phyloP scores from a whole-genome alignment of 2,329 filamentous ascomycete genomes.

The Cytospora chrysosperma region DNA sequence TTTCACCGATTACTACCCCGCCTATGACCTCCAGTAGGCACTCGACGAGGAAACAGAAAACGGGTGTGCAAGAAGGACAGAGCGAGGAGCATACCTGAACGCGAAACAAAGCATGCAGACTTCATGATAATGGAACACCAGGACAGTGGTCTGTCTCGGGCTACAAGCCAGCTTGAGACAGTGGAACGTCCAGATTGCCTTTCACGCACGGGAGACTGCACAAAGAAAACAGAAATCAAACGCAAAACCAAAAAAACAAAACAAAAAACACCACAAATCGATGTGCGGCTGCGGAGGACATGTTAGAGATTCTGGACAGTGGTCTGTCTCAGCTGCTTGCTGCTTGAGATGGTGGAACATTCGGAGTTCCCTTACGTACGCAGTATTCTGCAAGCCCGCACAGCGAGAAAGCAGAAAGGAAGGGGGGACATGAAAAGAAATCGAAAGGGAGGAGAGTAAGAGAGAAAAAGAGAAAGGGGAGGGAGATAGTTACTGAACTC shows the following conservation, averaged over 20 bases:
- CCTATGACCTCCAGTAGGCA: neutral
- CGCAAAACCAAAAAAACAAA: too few species aligned
- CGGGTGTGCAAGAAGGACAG: neutral
- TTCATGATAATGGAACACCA: neutral
- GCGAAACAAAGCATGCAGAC: neutral
- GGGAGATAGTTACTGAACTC: neutral
- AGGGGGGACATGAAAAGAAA: too few species aligned
- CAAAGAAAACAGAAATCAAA: too few species aligned
- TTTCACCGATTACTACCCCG: neutral
- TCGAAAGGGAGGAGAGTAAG: too few species aligned
- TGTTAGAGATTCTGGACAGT: constrained; percentile 3
- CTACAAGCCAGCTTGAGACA: neutral
- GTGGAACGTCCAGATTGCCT: neutral
- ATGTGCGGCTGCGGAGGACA: neutral
- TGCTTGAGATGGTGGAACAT: neutral
- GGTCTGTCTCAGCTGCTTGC: neutral
- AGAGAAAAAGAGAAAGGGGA: neutral
- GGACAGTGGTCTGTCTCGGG: neutral
- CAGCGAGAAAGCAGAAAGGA: neutral
- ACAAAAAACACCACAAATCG: neutral
- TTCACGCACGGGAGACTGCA: too few species aligned
- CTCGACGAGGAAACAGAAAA: neutral
- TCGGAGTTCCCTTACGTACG: neutral
- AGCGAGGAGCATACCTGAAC: neutral
- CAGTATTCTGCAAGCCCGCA: neutral